phyloP scores from a whole-genome alignment of 768 basidiomycete species.

The Omphalotus guepiniiformis region DNA sequence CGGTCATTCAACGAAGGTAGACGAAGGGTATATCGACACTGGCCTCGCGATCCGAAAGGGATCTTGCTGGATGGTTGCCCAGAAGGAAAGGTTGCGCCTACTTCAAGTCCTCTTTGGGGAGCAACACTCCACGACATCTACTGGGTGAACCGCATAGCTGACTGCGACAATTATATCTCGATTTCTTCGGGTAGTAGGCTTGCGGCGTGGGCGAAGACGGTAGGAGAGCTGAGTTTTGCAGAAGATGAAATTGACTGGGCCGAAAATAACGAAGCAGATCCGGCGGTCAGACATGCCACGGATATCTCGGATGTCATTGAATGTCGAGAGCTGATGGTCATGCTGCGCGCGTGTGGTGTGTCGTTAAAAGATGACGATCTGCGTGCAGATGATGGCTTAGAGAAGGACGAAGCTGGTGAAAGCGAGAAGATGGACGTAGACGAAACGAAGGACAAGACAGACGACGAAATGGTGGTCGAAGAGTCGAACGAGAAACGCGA shows the following conservation, averaged over 20 bases:
- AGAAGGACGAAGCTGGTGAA: neutral
- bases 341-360: constrained; percentile 1
- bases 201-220: constrained; percentile 27
- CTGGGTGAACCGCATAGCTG: constrained; percentile 20
- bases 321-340: constrained; percentile 13
- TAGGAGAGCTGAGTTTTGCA: constrained; percentile 30
- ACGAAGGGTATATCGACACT: constrained; percentile 9
- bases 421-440: neutral
- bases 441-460: neutral
- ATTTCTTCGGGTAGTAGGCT: constrained; percentile 34
- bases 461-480: neutral
- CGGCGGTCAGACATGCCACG: constrained; percentile 24
- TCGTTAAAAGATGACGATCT: constrained; percentile 5
- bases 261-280: constrained; percentile 32
- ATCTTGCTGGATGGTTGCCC: constrained; percentile 11
- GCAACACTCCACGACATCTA: constrained; percentile 40
- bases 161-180: constrained; percentile 11
- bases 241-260: constrained; percentile 29
- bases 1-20: neutral
- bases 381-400: neutral
- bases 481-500: constrained; percentile 1
- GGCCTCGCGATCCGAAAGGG: constrained; percentile 31
- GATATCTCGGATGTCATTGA: constrained; percentile 23
- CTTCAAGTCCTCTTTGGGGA: constrained; percentile 36
- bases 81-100: constrained; percentile 28